These are phyloP conservation scores for Panaeolus cyanescens DNA, from an alignment of 768 basidiomycete genomes.

Conservation along the genomic window DNA sequence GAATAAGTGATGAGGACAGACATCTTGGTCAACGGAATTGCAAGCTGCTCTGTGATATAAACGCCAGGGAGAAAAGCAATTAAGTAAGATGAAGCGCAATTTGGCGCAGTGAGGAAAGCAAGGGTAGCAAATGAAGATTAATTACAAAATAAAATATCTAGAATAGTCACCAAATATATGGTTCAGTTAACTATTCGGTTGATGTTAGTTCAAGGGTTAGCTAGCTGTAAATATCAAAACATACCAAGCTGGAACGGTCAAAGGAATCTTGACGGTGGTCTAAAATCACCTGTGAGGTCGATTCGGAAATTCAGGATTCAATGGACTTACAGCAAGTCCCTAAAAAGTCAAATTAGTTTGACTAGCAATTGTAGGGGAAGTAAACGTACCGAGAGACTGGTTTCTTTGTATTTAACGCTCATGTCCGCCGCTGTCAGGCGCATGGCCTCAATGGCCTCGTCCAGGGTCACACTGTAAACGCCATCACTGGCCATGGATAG, in stretches of 20 bases:
- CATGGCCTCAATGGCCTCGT: slow-evolving; percentile 97
- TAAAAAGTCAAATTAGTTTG: slow-evolving; percentile 15
- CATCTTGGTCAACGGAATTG: too few relatives aligned
- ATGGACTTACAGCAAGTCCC: slow-evolving; percentile 43
- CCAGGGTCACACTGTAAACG: slow-evolving; percentile 82
- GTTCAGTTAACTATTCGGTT: background rate
- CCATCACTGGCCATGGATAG: slow-evolving; percentile 92
- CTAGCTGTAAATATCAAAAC: background rate
- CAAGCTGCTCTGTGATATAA: too few relatives aligned
- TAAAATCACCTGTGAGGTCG: slow-evolving; percentile 24
- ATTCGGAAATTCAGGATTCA: slow-evolving; percentile 1
- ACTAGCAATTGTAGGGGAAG: slow-evolving; percentile 4
- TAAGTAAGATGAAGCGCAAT: too few relatives aligned
- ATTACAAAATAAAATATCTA: background rate
- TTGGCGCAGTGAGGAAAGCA: too few relatives aligned
- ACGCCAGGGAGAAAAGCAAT: too few relatives aligned
- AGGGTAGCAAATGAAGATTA: too few relatives aligned
- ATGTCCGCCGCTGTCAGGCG: slow-evolving; percentile 90
- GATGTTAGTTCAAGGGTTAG: background rate
- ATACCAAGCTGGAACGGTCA: slow-evolving; percentile 83
- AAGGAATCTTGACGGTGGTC: slow-evolving; percentile 81
- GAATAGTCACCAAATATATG: background rate
- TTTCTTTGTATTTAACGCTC: slow-evolving; percentile 96
- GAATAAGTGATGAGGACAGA: too few relatives aligned
- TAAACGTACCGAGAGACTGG: slow-evolving; percentile 76